phyloP scores from a whole-genome alignment of 345 rosid genomes.

The Nasturtium officinale region DNA sequence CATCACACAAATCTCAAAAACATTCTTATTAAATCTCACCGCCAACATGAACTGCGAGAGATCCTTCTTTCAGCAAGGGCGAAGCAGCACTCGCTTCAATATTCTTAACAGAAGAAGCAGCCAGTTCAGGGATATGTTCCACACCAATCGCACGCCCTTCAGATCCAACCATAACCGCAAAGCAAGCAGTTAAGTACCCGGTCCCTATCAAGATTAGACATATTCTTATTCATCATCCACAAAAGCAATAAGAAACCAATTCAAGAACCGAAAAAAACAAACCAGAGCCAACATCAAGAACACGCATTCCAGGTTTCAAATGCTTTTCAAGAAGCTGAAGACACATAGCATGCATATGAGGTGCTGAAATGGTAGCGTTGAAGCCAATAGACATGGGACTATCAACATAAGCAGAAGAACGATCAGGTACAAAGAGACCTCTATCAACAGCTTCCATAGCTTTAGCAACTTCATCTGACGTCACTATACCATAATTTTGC shows the following conservation, averaged over 20 bases:
- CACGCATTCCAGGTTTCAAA: constrained; percentile 92
- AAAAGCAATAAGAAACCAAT: background rate
- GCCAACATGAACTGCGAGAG: constrained; percentile 72
- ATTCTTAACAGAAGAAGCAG: constrained; percentile 61
- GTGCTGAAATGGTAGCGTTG: constrained; percentile 96
- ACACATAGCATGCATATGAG: constrained; percentile 98
- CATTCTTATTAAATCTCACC: constrained; percentile 46
- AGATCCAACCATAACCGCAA: constrained; percentile 89
- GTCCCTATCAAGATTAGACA: constrained; percentile 26
- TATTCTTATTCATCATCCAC: background rate
- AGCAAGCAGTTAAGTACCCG: constrained; percentile 87
- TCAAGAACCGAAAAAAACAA: constrained; percentile 9
- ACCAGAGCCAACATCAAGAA: constrained; percentile 98
- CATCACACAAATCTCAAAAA: background rate
- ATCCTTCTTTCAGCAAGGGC: constrained; percentile 64
- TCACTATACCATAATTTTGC: constrained; percentile 60
- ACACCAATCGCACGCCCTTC: constrained; percentile 83
- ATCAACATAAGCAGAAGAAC: constrained; percentile 72
- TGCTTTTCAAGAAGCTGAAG: constrained; percentile 76
- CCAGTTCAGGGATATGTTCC: constrained; percentile 90
- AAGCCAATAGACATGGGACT: constrained; percentile 89
- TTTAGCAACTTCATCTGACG: constrained; percentile 65
- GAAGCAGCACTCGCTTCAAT: constrained; percentile 79
- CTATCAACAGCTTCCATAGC: constrained; percentile 91
- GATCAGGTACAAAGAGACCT: constrained; percentile 75